These are phyloP conservation scores for Globisporangium megalacanthum DNA, from an alignment of 352 stramenopile genomes.

Conservation along the genomic window DNA sequence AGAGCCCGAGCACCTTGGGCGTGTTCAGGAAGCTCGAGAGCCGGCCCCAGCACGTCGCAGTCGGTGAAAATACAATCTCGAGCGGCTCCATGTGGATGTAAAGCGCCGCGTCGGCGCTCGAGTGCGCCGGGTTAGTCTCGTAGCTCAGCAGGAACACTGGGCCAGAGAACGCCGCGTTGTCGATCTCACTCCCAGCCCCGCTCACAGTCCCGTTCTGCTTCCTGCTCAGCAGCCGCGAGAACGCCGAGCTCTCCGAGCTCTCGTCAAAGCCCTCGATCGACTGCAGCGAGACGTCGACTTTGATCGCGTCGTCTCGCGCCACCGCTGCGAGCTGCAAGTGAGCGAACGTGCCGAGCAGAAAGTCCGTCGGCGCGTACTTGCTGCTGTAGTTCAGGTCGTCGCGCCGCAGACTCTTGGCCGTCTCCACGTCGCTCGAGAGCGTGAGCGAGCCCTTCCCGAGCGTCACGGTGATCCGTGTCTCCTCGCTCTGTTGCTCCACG, in stretches of 20 bases:
- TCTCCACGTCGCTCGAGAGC: constrained; percentile 68
- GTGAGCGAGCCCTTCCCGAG: constrained; percentile 74
- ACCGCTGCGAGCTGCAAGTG: constrained; percentile 72
- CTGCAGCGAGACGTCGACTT: constrained; percentile 81
- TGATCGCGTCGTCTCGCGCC: constrained; percentile 57
- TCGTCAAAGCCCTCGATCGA: constrained; percentile 85
- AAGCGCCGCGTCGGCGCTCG: constrained; percentile 61
- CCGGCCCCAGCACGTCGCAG: constrained; percentile 74
- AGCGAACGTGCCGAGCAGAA: constrained; percentile 72
- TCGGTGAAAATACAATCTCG: constrained; percentile 84
- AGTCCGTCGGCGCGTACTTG: constrained; percentile 70
- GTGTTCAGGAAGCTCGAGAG: constrained; percentile 73
- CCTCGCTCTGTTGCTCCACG: constrained; percentile 30
- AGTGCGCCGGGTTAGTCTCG: constrained; percentile 66
- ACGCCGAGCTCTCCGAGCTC: constrained; percentile 76
- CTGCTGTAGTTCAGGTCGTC: constrained; percentile 58
- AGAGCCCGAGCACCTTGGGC: constrained; percentile 68
- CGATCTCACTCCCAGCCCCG: constrained; percentile 32
- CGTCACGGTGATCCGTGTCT: constrained; percentile 67
- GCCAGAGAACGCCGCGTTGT: constrained; percentile 60
- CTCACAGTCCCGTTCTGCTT: constrained; percentile 40
- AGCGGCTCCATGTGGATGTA: constrained; percentile 84
- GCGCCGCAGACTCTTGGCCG: constrained; percentile 51
- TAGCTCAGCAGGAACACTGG: constrained; percentile 82
- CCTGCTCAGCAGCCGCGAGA: constrained; percentile 71